Evolutionary conservation across 2,329 filamentous ascomycete genomes (phyloP).

Genomic region (Tolypocladium cylindrosporum): DNA sequence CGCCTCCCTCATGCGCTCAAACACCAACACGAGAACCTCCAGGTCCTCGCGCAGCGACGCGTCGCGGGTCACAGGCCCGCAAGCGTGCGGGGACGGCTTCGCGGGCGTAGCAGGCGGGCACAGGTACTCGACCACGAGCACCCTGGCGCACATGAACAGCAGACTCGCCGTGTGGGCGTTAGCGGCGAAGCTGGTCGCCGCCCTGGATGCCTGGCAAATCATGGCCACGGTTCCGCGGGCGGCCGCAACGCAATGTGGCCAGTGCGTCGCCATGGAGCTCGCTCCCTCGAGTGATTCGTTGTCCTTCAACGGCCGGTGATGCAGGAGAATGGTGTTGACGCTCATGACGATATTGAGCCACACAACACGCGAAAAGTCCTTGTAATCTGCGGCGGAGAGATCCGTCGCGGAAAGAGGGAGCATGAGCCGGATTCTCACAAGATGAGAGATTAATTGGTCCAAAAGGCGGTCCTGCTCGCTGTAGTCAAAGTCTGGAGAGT

Average conservation of each 20-base stretch:
- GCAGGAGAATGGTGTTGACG: conserved; percentile 10
- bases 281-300: conserved; percentile 1
- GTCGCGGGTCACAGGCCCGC: conserved; percentile 1
- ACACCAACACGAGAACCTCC: conserved; percentile 8
- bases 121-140: conserved; percentile 12
- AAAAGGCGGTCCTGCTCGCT: conserved; percentile 2
- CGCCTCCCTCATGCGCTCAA: conserved; percentile 7
- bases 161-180: conserved; percentile 10
- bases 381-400: conserved; percentile 8
- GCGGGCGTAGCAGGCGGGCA: conserved; percentile 1
- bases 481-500: conserved; percentile 5
- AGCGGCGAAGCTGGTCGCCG: conserved; percentile 5
- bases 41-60: conserved; percentile 10
- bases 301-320: conserved; percentile 9
- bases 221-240: conserved; percentile 8
- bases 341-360: conserved; percentile 12
- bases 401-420: conserved; percentile 12
- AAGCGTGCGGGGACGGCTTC: background rate
- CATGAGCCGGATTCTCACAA: conserved; percentile 11
- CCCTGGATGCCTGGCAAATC: conserved; percentile 9
- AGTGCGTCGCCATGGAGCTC: conserved; percentile 6
- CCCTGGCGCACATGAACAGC: conserved; percentile 8
- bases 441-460: conserved; percentile 7
- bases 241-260: conserved; percentile 13
- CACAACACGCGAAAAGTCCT: conserved; percentile 8